Evolutionary conservation across 2,329 filamentous ascomycete genomes (phyloP).

Genomic region (Paecilomyces niveus): DNA sequence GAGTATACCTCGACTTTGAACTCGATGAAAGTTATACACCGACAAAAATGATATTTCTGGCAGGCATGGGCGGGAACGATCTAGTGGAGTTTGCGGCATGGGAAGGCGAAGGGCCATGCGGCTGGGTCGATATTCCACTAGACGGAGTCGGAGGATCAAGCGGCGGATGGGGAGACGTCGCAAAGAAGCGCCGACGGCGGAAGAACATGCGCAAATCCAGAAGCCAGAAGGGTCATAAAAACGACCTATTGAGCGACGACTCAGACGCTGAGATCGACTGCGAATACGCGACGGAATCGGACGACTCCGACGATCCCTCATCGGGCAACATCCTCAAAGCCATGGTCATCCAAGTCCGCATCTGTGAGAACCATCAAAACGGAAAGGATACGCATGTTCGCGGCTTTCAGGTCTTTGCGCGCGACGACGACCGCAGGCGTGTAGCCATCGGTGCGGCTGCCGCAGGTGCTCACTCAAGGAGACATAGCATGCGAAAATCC

Average conservation of each 20-base stretch:
- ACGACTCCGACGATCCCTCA: slow-evolving; percentile 29
- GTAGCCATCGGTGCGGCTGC: slow-evolving; percentile 19
- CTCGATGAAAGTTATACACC: slow-evolving; percentile 96
- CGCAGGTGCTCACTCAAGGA: slow-evolving; percentile 21
- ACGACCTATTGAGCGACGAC: slow-evolving; percentile 4
- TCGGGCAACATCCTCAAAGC: slow-evolving; percentile 72
- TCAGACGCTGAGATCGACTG: slow-evolving; percentile 13
- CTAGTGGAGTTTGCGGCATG: slow-evolving; percentile 81
- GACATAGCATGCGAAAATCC: slow-evolving; percentile 24
- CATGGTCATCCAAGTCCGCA: slow-evolving; percentile 82
- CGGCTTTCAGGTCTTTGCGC: slow-evolving; percentile 77
- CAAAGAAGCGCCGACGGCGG: neutral
- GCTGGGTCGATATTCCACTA: slow-evolving; percentile 83
- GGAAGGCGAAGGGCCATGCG: slow-evolving; percentile 68
- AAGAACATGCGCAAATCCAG: slow-evolving; percentile 16
- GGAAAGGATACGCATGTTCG: slow-evolving; percentile 98
- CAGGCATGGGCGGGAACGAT: slow-evolving; percentile 86
- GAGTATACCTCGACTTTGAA: slow-evolving; percentile 71
- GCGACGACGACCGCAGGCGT: slow-evolving; percentile 32
- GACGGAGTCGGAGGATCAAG: slow-evolving; percentile 18
- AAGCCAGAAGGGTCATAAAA: slow-evolving; percentile 7
- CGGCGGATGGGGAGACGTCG: slow-evolving; percentile 12
- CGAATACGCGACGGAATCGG: slow-evolving; percentile 20
- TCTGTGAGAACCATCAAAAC: slow-evolving; percentile 97
- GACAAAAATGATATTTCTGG: slow-evolving; percentile 81